Conservation (phyloP, 1,139 yeast species). For the Blastobotrys illinoisensis region DNA sequence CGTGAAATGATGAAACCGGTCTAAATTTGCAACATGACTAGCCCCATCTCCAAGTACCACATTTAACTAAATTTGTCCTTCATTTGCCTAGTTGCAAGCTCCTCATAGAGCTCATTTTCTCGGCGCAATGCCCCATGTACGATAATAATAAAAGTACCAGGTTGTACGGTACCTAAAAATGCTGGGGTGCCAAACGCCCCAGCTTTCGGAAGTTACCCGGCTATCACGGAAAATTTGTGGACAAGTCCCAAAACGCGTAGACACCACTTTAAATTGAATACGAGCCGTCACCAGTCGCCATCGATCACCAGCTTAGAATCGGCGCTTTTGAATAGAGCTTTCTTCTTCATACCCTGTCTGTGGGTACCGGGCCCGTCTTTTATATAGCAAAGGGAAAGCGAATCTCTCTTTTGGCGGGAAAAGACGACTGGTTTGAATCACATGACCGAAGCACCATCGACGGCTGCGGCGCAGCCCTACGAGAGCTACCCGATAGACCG, state of each 20-base stretch:
- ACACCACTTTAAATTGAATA: neutral
- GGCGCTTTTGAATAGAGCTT: neutral
- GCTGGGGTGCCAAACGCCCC: too few relatives aligned
- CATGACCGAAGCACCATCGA: constrained; percentile 7
- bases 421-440: neutral
- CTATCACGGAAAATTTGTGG: neutral
- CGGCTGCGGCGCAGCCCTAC: neutral
- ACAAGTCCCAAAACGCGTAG: neutral
- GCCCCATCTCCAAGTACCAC: too few relatives aligned
- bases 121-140: too few relatives aligned
- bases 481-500: constrained; percentile 14
- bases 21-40: neutral
- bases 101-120: too few relatives aligned
- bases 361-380: neutral
- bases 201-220: neutral
- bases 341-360: neutral
- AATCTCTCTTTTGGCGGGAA: neutral
- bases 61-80: too few relatives aligned
- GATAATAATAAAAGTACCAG: too few relatives aligned
- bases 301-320: neutral
- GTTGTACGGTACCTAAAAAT: too few relatives aligned
- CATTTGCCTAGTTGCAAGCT: too few relatives aligned
- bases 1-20: neutral
- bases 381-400: neutral
- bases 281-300: neutral